Base-by-base conservation (phyloP, 2,329 filamentous ascomycete genomes). In the Colletotrichum godetiae region DNA sequence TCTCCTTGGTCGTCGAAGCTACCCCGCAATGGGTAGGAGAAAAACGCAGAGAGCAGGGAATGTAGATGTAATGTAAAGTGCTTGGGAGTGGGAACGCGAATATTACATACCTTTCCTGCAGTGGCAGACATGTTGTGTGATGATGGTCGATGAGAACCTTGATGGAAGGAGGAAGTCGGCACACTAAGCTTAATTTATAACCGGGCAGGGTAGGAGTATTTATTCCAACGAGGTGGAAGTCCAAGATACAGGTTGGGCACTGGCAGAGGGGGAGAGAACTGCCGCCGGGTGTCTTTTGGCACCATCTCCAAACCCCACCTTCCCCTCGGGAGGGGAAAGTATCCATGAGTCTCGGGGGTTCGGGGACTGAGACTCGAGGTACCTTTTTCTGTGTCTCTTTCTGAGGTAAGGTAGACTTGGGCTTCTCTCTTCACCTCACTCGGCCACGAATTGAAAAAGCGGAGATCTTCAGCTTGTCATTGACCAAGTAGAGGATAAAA, bases 81-180 rank as follows among this genome's bases (percentile, higher is more conserved):
- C 22, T 56, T 27, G 15, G 27, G 67, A 42, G 24, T 27, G 29
- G 46, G 56, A 56, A 37, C 33, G 57, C 3, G 37, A 4, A 66
- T 29, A 29, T 29, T 29, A 4, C 74, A 42, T 71, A 76, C 74
- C 73, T 76, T 76, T 75, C 74, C 74, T 53, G 58, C 74, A 59
- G 74, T 76, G 73, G 74, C 67, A 75, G 73, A 69, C 73, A 76
- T 76, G 35, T 42, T 67, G 55, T 67, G 60, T 63, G 62, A 60
- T 33, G 67, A 67, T 56, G 67, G 24, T 59, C 35, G 59, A 49
- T 73, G 74, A 75, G 74, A 72, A 75, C 72, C 74, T 69, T 74
- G 74, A 75, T 75, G 74, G 73, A 73, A 59, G 46, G 24, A 62
- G 29, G 49, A 62, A 61, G 19, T 42, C 52, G 35, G 65, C 55